Evolutionary conservation across 2,329 filamentous ascomycete species (phyloP), one percentile per base, ranked within the genome.

Genomic region (Monosporascus sp.): DNA sequence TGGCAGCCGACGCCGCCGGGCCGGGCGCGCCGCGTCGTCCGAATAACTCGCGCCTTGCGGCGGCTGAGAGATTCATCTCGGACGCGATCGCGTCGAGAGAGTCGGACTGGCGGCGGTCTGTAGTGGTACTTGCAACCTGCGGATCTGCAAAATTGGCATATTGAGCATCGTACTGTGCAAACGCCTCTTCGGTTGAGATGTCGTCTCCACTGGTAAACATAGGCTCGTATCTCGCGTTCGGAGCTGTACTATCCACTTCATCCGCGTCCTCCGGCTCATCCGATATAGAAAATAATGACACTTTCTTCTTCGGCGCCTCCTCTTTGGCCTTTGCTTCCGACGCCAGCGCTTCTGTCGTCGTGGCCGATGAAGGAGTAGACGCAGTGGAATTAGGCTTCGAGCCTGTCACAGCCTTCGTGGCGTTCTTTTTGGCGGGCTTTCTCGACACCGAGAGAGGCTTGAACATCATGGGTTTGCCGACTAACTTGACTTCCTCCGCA

Each of bases 401-500:
- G 1, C 52, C 38, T 22, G 64, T 52, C 9, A 61, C 55, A 3
- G 63, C 51, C 19, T 51, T 68, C 38, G 69, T 68, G 53, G 77
- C 74, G 64, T 81, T 86, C 73, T 87, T 90, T 73, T 88, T 91
- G 58, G 81, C 82, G 31, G 85, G 79, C 58, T 87, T 90, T 56
- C 90, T 81, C 17, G 86, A 83, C 16, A 97, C 91, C 1, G 92
- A 96, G 38, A 97, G 76, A 3, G 93, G 93, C 66, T 86, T 88
- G 71, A 97, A 97, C 83, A 91, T 89, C 70, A 92, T 83, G 14
- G 91, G 84, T 62, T 92, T 94, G 20, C 88, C 89, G 2, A 86
- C 81, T 16, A 88, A 71, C 71, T 89, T 87, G 17, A 87, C 80
- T 54, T 87, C 83, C 2, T 81, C 76, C n/a, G 79, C 80, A 26